Evolutionary conservation across 768 basidiomycete species (phyloP).

Genomic region (Lepiota venenata): DNA sequence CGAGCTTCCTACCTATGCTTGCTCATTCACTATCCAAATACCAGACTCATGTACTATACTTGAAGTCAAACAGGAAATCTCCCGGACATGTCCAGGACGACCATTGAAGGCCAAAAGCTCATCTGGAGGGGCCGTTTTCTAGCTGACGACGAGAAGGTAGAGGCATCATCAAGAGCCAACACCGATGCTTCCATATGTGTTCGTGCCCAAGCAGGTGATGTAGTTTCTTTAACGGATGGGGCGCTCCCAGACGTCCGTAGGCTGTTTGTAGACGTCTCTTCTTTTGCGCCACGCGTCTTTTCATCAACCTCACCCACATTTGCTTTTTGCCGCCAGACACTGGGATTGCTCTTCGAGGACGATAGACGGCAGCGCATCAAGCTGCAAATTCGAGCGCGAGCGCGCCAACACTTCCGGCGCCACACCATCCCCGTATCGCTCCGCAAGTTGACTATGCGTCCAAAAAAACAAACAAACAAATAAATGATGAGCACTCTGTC

Average conservation of each 20-base stretch:
- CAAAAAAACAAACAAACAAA: conserved; percentile 20
- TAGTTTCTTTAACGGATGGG: conserved; percentile 15
- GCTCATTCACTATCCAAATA: conserved; percentile 59
- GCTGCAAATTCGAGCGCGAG: conserved; percentile 11
- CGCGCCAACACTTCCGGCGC: conserved; percentile 9
- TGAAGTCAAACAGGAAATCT: conserved; percentile 69
- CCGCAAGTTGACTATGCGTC: conserved; percentile 8
- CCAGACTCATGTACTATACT: conserved; percentile 45
- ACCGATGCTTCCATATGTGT: conserved; percentile 48
- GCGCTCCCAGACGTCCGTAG: background rate
- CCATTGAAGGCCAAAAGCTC: conserved; percentile 76
- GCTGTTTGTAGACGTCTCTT: background rate
- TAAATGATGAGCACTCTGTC: background rate
- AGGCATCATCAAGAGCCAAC: conserved; percentile 72
- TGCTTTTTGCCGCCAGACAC: conserved; percentile 42
- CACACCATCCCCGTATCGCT: conserved; percentile 14
- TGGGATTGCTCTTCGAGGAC: conserved; percentile 31
- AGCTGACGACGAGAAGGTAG: conserved; percentile 59
- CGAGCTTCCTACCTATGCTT: conserved; percentile 73
- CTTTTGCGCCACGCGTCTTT: background rate
- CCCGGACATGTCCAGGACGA: conserved; percentile 52
- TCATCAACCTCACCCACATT: background rate
- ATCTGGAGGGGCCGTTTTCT: conserved; percentile 74
- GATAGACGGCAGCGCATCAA: conserved; percentile 9
- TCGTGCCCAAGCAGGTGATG: conserved; percentile 22